These are phyloP conservation scores for Myrica gale DNA, from an alignment of 306 rosid species.

Conservation along the genomic window DNA sequence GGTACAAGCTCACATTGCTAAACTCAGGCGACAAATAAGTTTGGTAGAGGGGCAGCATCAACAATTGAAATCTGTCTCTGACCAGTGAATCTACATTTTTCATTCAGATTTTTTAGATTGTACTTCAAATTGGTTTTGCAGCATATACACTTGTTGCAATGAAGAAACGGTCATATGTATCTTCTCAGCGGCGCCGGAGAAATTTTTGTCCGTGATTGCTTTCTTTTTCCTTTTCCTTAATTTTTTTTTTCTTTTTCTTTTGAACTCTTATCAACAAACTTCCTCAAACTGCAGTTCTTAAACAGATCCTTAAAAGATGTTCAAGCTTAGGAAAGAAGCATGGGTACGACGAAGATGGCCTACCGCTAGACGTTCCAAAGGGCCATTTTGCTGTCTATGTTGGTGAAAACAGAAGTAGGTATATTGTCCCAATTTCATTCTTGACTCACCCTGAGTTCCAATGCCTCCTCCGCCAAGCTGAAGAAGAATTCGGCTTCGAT, in stretches of 20 bases:
- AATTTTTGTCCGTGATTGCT: constrained; percentile 21
- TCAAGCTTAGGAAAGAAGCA: constrained; percentile 65
- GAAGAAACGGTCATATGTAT: constrained; percentile 13
- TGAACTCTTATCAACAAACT: constrained; percentile 42
- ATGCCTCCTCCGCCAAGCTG: constrained; percentile 78
- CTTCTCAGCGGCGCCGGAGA: constrained; percentile 10
- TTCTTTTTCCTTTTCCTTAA: constrained; percentile 16
- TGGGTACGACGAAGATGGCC: constrained; percentile 51
- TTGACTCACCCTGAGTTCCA: constrained; percentile 78
- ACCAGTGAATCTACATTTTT: constrained; percentile 42
- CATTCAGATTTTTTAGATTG: constrained; percentile 18
- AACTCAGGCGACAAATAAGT: constrained; percentile 58
- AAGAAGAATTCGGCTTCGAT: constrained; percentile 88
- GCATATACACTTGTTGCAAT: constrained; percentile 9
- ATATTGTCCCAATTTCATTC: constrained; percentile 84
- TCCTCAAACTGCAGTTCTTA: constrained; percentile 61
- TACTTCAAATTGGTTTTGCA: constrained; percentile 11
- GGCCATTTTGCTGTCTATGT: constrained; percentile 92
- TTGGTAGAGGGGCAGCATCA: constrained; percentile 57
- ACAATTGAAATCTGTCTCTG: constrained; percentile 44
- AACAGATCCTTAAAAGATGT: constrained; percentile 80
- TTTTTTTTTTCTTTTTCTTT: constrained; percentile 9
- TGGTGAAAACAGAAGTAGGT: constrained; percentile 75
- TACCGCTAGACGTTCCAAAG: constrained; percentile 78
- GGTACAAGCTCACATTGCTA: constrained; percentile 75